A percentile compares a stretch with the other conserved stretches of the same genome.
phyloP scores from a whole-genome alignment of 768 basidiomycete genomes.

The Rickenella mellea region DNA sequence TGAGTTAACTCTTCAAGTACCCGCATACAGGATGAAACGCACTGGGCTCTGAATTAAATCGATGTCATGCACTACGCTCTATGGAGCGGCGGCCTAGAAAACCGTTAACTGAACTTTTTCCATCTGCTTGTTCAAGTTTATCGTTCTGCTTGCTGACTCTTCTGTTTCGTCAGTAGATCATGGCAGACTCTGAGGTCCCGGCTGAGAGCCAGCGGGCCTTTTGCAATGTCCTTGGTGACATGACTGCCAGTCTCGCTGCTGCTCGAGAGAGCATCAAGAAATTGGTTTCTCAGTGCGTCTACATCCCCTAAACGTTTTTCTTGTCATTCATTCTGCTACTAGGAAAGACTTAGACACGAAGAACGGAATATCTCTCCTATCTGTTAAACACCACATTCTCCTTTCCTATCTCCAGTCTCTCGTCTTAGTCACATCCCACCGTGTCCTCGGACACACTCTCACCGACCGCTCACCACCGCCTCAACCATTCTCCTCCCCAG shows the following conservation, averaged over 20 bases:
- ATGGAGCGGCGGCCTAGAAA: slow-evolving; percentile 54
- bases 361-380: slow-evolving; percentile 86
- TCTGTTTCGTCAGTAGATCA: not conserved
- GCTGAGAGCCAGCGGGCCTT: slow-evolving; percentile 15
- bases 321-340: slow-evolving; percentile 1
- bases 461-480: slow-evolving; percentile 35
- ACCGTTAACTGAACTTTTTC: slow-evolving; percentile 43
- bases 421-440: slow-evolving; percentile 61
- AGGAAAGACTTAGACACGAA: slow-evolving; percentile 39
- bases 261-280: slow-evolving; percentile 46
- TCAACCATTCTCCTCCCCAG: slow-evolving; percentile 39
- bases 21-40: slow-evolving; percentile 37
- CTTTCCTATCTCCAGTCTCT: slow-evolving; percentile 82
- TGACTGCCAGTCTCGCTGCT: slow-evolving; percentile 54
- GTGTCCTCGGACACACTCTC: slow-evolving; percentile 58
- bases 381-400: slow-evolving; percentile 77
- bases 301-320: slow-evolving; percentile 9
- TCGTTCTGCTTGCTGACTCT: slow-evolving; percentile 1
- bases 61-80: slow-evolving; percentile 48
- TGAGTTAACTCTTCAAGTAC: not conserved
- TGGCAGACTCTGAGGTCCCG: slow-evolving; percentile 4
- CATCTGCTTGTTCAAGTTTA: not conserved
- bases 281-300: slow-evolving; percentile 31
- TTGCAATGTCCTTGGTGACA: slow-evolving; percentile 34
- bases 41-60: slow-evolving; percentile 48